A percentile compares a stretch with the other conserved stretches of the same genome.
Conservation (phyloP, 129 eudicot species). For the Gnaphalium uliginosum region DNA sequence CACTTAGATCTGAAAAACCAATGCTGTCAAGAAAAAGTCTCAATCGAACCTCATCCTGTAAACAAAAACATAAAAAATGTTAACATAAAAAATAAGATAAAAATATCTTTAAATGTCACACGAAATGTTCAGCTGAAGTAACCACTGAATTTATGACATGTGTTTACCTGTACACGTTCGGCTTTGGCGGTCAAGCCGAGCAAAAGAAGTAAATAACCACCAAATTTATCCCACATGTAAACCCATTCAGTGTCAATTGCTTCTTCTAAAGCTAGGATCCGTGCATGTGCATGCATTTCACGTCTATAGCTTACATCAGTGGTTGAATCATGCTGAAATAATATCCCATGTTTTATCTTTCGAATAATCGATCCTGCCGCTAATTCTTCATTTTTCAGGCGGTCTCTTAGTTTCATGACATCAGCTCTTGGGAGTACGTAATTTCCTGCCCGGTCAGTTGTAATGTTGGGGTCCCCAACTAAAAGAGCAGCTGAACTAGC, state of each 20-base stretch:
- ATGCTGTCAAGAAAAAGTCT: constrained; percentile 98
- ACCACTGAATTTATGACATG: not conserved
- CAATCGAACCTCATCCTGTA: constrained; percentile 93
- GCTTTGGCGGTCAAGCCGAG: constrained; percentile 98
- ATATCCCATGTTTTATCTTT: constrained; percentile 58
- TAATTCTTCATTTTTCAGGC: constrained; percentile 85
- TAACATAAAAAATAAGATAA: not conserved
- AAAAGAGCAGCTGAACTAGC: constrained; percentile 99
- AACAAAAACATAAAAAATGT: constrained; percentile 21
- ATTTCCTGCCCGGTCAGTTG: constrained; percentile 94
- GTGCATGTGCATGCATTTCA: constrained; percentile 98
- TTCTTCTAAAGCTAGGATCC: constrained; percentile 94
- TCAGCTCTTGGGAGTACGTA: constrained; percentile 99
- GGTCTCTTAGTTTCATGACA: constrained; percentile 93
- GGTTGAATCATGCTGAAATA: constrained; percentile 53
- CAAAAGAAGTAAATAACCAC: constrained; percentile 94
- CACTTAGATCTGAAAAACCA: constrained; percentile 92
- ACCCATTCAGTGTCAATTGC: constrained; percentile 99
- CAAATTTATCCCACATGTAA: constrained; percentile 99
- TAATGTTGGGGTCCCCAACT: constrained; percentile 87
- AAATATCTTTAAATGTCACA: not conserved
- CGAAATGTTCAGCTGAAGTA: not conserved
- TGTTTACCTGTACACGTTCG: constrained; percentile 92
- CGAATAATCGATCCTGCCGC: constrained; percentile 80
- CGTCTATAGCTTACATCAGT: constrained; percentile 77